phyloP scores from a whole-genome alignment of 106 monocot species.

The Dioscorea alata region DNA sequence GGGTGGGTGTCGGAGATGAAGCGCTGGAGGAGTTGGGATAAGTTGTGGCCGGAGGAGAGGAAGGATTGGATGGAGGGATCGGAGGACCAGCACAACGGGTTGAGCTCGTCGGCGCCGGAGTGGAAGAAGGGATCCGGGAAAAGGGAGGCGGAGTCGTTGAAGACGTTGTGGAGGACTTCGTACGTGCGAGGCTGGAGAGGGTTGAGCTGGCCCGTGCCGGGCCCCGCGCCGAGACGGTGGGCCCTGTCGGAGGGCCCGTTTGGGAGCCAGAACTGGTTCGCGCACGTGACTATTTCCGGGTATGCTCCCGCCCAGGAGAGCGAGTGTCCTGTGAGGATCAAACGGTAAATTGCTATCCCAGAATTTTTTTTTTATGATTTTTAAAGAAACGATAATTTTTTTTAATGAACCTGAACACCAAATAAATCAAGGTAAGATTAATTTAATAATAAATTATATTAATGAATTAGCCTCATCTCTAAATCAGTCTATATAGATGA shows the following conservation, averaged over 20 bases:
- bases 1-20: slow-evolving; percentile 58
- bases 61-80: slow-evolving; percentile 44
- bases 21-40: slow-evolving; percentile 49
- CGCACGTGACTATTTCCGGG: slow-evolving; percentile 84
- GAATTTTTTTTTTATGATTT: no score
- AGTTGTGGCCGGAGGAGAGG: slow-evolving; percentile 48
- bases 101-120: slow-evolving; percentile 78
- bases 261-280: slow-evolving; percentile 53
- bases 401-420: no score
- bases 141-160: slow-evolving; percentile 45
- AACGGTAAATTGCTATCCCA: no score
- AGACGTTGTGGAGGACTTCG: slow-evolving; percentile 48
- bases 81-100: slow-evolving; percentile 63
- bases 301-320: slow-evolving; percentile 79
- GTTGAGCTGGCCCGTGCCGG: slow-evolving; percentile 86
- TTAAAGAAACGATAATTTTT: no score
- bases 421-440: no score
- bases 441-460: no score
- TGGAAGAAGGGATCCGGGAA: slow-evolving; percentile 79
- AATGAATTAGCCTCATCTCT: no score
- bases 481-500: no score
- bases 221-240: slow-evolving; percentile 54
- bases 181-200: slow-evolving; percentile 82
- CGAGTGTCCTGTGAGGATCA: slow-evolving; percentile 52
- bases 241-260: slow-evolving; percentile 33